These are phyloP conservation scores for Thozetella sp. DNA, from an alignment of 495 filamentous ascomycete genomes.

Conservation along the genomic window DNA sequence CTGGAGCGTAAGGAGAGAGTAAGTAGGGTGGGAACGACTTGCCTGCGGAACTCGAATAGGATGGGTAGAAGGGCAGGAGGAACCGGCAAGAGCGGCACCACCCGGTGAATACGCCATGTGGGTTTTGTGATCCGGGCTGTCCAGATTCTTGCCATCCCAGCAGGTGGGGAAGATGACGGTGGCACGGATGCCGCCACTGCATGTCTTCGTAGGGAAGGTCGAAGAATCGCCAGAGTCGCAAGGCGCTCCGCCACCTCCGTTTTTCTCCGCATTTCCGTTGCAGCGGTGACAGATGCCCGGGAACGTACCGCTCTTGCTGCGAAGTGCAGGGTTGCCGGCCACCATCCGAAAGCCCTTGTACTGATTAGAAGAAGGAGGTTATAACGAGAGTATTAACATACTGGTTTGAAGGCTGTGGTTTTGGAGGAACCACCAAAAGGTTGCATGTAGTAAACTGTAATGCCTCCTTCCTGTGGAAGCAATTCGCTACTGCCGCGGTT, in stretches of 20 bases:
- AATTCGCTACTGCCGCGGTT: constrained; percentile 18
- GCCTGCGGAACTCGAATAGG: constrained; percentile 49
- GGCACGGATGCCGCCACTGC: constrained; percentile 47
- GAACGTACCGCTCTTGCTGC: constrained; percentile 24
- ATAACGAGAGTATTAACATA: constrained; percentile 17
- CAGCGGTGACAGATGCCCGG: constrained; percentile 10
- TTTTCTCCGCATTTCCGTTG: constrained; percentile 2
- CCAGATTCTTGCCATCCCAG: constrained; percentile 56
- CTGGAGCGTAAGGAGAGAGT: not conserved
- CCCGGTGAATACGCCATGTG: constrained; percentile 44
- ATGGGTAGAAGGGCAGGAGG: constrained; percentile 46
- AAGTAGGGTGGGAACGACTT: not conserved
- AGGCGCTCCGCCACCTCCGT: not conserved
- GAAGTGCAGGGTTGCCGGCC: constrained; percentile 38
- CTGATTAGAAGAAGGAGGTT: not conserved
- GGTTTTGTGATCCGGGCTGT: constrained; percentile 48
- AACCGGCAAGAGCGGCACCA: constrained; percentile 44
- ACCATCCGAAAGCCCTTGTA: constrained; percentile 53
- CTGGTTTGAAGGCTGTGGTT: constrained; percentile 52
- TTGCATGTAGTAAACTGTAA: constrained; percentile 28
- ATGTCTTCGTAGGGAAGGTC: constrained; percentile 33
- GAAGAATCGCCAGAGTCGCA: constrained; percentile 36
- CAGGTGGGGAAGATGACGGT: constrained; percentile 55
- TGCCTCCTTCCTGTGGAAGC: constrained; percentile 19
- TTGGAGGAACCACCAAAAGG: constrained; percentile 32